These are phyloP conservation scores for Kluyveromyces sp. DNA, from an alignment of 1,139 yeast species.

Conservation along the genomic window DNA sequence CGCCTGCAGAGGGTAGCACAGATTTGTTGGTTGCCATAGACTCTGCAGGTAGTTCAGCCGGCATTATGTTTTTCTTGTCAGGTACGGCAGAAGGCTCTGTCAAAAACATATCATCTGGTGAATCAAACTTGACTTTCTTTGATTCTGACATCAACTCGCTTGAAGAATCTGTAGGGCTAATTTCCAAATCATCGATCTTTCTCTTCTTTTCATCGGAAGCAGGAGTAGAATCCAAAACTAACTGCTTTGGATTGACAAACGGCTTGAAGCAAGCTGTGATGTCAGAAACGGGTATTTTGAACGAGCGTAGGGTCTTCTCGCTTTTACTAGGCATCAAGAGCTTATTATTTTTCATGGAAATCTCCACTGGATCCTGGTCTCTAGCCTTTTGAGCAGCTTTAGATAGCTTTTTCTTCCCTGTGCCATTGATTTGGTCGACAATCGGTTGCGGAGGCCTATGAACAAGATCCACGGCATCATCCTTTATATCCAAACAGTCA, in stretches of 20 bases:
- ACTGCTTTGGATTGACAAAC: conserved; percentile 16
- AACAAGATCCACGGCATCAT: conserved; percentile 25
- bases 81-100: conserved; percentile 12
- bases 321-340: conserved; percentile 27
- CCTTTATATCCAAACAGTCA: conserved; percentile 29
- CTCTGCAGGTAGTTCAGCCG: conserved; percentile 5
- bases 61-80: conserved; percentile 3
- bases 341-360: conserved; percentile 22
- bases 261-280: conserved; percentile 19
- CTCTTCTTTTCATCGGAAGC: conserved; percentile 21
- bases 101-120: conserved; percentile 30
- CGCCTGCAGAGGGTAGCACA: neutral
- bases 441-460: conserved; percentile 23
- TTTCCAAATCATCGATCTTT: conserved; percentile 23
- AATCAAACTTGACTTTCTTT: conserved; percentile 30
- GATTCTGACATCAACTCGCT: conserved; percentile 28
- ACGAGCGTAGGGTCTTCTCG: conserved; percentile 13
- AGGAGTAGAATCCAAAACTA: conserved; percentile 10
- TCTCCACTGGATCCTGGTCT: conserved; percentile 28
- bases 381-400: conserved; percentile 34
- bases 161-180: conserved; percentile 25
- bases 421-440: conserved; percentile 27
- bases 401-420: conserved; percentile 29
- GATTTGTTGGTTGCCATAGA: neutral
- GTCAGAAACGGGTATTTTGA: conserved; percentile 14